A percentile compares a stretch with the other conserved stretches of the same genome.
Conservation (phyloP, 2,329 filamentous ascomycete genomes). For the Thyridium curvatum region DNA sequence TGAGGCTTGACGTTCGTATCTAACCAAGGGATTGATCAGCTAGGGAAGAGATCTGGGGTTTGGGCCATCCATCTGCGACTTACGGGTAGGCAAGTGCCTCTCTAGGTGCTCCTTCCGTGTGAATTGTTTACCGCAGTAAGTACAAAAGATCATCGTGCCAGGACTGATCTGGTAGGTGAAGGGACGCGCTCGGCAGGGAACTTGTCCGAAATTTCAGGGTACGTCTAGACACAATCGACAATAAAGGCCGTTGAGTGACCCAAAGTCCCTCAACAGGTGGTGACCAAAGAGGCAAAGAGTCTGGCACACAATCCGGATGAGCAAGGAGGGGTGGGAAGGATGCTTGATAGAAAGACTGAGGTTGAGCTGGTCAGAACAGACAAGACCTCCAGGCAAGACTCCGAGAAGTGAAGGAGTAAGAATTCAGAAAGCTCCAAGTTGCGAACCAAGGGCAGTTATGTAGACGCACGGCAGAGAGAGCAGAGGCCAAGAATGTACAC, state of each 20-base stretch:
- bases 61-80: constrained; percentile 20
- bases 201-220: constrained; percentile 2
- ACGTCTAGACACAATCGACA: constrained; percentile 1
- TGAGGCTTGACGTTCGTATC: constrained; percentile 51
- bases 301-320: too few relatives aligned
- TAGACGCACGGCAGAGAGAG: too few relatives aligned
- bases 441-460: too few relatives aligned
- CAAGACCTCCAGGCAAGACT: too few relatives aligned
- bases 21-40: constrained; percentile 14
- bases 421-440: too few relatives aligned
- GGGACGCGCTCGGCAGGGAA: too few relatives aligned
- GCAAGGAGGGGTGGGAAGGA: too few relatives aligned
- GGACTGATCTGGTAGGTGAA: too few relatives aligned
- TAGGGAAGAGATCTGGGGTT: not conserved
- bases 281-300: not conserved
- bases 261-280: not conserved
- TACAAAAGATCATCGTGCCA: constrained; percentile 37
- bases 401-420: too few relatives aligned
- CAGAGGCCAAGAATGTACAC: too few relatives aligned
- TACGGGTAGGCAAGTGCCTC: constrained; percentile 46
- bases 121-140: constrained; percentile 49
- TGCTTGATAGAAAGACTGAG: too few relatives aligned
- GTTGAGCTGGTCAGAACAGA: too few relatives aligned
- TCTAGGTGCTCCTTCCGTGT: constrained; percentile 52
- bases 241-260: not conserved